These are phyloP conservation scores for Glarea lozoyensis DNA, from an alignment of 495 filamentous ascomycete species.

Conservation along the genomic window DNA sequence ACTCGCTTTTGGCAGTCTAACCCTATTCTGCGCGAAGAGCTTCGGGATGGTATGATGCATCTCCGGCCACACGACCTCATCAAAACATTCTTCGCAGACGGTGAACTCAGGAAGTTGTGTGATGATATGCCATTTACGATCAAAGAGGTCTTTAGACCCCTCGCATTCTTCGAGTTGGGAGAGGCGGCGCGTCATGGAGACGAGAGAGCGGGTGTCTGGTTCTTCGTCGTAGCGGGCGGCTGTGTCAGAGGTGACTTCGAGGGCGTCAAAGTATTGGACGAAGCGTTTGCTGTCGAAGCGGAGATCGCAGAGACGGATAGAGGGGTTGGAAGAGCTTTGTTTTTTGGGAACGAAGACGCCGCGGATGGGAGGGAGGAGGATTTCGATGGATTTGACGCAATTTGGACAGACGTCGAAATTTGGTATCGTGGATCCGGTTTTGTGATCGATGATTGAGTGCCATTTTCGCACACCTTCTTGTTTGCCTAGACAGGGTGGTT, in stretches of 20 bases:
- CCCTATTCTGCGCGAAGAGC: slow-evolving; percentile 13
- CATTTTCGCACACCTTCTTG: slow-evolving; percentile 38
- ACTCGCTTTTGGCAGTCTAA: slow-evolving; percentile 10
- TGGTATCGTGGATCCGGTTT: slow-evolving; percentile 36
- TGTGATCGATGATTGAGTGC: slow-evolving; percentile 50
- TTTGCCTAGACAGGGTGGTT: slow-evolving; percentile 42
- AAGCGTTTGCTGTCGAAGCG: slow-evolving; percentile 43
- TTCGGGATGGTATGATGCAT: slow-evolving; percentile 16
- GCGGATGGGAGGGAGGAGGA: slow-evolving; percentile 39
- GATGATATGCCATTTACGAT: slow-evolving; percentile 52
- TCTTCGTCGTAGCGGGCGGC: slow-evolving; percentile 27
- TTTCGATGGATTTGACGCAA: slow-evolving; percentile 43
- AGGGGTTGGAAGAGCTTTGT: slow-evolving; percentile 15
- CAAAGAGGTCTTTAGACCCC: slow-evolving; percentile 37
- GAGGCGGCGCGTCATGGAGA: slow-evolving; percentile 41
- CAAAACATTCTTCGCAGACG: slow-evolving; percentile 53
- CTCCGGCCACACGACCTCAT: slow-evolving; percentile 20
- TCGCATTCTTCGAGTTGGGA: slow-evolving; percentile 44
- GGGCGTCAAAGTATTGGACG: slow-evolving; percentile 51
- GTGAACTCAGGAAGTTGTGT: slow-evolving; percentile 54
- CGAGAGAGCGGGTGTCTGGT: slow-evolving; percentile 41
- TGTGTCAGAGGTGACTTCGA: slow-evolving; percentile 45
- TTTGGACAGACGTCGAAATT: slow-evolving; percentile 49
- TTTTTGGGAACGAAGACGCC: slow-evolving; percentile 36
- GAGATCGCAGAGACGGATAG: slow-evolving; percentile 39